phyloP scores from a whole-genome alignment of 139 green algal genomes.

The Chlorella ohadii region DNA sequence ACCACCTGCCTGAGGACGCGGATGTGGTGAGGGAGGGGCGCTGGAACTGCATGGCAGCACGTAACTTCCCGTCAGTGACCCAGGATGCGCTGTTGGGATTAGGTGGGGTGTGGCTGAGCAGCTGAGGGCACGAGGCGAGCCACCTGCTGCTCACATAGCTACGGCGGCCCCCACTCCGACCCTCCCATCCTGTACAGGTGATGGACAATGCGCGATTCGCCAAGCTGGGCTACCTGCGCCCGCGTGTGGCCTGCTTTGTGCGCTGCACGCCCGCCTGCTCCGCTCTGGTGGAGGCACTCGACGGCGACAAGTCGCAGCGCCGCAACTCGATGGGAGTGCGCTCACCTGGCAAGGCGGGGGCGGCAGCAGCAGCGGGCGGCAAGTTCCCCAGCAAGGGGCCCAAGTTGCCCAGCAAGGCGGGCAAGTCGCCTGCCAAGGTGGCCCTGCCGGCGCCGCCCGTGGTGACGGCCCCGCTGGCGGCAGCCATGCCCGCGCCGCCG shows the following conservation, averaged over 20 bases:
- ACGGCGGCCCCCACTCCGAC: too few relatives aligned
- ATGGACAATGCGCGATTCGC: conserved; percentile 48
- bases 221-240: conserved; percentile 23
- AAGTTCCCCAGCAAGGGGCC: neutral
- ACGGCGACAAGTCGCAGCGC: neutral
- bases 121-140: too few relatives aligned
- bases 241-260: conserved; percentile 26
- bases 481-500: neutral
- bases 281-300: neutral
- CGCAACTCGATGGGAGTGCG: too few relatives aligned
- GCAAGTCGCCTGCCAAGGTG: neutral
- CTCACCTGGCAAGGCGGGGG: neutral
- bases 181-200: too few relatives aligned
- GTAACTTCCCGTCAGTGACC: too few relatives aligned
- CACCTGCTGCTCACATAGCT: too few relatives aligned
- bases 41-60: too few relatives aligned
- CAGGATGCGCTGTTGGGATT: too few relatives aligned
- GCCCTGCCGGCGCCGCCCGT: neutral
- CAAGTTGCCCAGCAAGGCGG: too few relatives aligned
- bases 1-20: conserved; percentile 60
- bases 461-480: neutral
- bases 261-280: conserved; percentile 20
- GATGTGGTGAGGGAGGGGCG: conserved; percentile 52
- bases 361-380: neutral
- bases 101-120: too few relatives aligned